Evolutionary conservation across 305 asterid species (phyloP).

Genomic region (Solanum aculeatissimum): DNA sequence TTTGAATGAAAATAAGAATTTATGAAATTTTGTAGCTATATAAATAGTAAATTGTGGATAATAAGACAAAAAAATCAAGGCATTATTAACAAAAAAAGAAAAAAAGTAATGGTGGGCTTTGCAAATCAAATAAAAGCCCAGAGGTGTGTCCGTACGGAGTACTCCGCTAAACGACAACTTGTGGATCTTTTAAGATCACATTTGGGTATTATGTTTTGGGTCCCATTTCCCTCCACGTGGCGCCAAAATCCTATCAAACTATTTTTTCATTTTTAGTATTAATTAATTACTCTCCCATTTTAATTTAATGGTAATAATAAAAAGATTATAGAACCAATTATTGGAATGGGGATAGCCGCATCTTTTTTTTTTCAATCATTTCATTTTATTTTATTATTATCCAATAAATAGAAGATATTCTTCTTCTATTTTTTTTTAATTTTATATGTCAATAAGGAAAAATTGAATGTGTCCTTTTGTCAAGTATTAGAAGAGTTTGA

Average conservation of each 20-base stretch:
- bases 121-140: background rate
- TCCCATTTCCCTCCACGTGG: background rate
- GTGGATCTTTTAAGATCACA: background rate
- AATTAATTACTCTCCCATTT: background rate
- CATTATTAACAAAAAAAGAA: background rate
- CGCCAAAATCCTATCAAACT: background rate
- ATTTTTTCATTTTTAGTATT: background rate
- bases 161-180: constrained; percentile 2
- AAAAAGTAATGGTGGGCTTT: background rate
- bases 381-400: background rate
- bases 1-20: background rate
- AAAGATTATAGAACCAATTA: background rate
- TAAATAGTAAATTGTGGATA: background rate
- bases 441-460: background rate
- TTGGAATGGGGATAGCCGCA: background rate
- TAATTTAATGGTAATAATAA: background rate
- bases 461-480: background rate
- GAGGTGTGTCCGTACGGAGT: background rate
- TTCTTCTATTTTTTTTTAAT: background rate
- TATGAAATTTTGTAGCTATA: background rate
- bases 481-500: background rate
- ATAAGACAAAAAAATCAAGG: background rate
- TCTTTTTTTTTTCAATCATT: background rate
- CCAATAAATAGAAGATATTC: background rate
- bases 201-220: background rate